A percentile compares a stretch with the other conserved stretches of the same genome.
Evolutionary conservation across 208 protist species (phyloP).

Genomic region (Wallacemonas collosoma): DNA sequence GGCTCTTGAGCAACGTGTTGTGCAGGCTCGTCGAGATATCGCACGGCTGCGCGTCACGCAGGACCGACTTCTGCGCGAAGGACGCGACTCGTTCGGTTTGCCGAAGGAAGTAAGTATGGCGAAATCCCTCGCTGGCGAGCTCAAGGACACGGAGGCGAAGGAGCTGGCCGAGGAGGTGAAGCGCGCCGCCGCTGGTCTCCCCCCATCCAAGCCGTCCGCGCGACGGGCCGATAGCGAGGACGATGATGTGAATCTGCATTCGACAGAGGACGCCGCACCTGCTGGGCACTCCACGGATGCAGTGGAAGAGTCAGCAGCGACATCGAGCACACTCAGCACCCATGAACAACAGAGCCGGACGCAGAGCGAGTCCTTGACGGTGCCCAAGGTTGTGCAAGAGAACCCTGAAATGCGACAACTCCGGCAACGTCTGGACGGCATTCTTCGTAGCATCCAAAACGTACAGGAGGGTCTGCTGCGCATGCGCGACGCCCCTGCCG

Average conservation of each 20-base stretch:
- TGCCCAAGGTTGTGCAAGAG: slow-evolving; percentile 17
- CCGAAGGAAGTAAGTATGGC: slow-evolving; percentile 77
- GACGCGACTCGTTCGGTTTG: slow-evolving; percentile 62
- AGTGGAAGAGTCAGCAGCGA: slow-evolving; percentile 6
- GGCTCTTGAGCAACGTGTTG: slow-evolving; percentile 81
- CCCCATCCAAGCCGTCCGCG: not conserved
- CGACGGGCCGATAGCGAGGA: slow-evolving; percentile 15
- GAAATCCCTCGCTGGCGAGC: slow-evolving; percentile 68
- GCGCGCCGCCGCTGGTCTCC: slow-evolving; percentile 1
- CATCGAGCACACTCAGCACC: not conserved
- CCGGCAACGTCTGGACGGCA: slow-evolving; percentile 60
- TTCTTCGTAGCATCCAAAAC: slow-evolving; percentile 79
- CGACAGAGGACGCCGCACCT: not conserved
- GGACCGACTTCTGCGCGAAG: slow-evolving; percentile 76
- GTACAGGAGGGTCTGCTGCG: slow-evolving; percentile 53
- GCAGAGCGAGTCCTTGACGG: not conserved
- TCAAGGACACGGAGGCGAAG: slow-evolving; percentile 33
- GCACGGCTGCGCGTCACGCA: slow-evolving; percentile 83
- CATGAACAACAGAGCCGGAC: not conserved
- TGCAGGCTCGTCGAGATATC: slow-evolving; percentile 69
- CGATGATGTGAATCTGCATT: slow-evolving; percentile 9
- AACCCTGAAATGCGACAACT: slow-evolving; percentile 54
- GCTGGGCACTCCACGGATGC: slow-evolving; percentile 1
- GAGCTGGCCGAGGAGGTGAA: slow-evolving; percentile 20
- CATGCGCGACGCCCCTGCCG: slow-evolving; percentile 22